phyloP scores from a whole-genome alignment of 73 alveolate genomes.

The Tetrahymena malaccensis region DNA sequence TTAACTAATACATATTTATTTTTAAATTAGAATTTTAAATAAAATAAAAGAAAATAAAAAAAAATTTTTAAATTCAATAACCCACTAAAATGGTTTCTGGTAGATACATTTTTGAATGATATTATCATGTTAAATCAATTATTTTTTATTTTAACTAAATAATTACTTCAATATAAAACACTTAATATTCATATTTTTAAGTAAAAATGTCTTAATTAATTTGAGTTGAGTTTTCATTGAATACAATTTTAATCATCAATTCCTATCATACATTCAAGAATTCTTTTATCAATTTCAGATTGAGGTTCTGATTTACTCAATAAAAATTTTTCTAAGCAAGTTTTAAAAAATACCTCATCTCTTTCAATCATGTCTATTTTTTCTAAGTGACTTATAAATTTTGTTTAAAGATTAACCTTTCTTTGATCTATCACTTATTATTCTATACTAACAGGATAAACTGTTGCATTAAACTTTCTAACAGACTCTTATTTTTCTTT shows the following conservation, averaged over 20 bases:
- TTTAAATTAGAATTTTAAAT: too few relatives aligned
- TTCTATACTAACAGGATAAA: neutral
- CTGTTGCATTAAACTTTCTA: neutral
- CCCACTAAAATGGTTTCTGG: too few relatives aligned
- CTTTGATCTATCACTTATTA: neutral
- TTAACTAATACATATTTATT: too few relatives aligned
- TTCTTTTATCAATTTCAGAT: neutral
- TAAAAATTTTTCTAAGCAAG: neutral
- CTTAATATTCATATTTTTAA: too few relatives aligned
- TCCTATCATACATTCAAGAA: neutral
- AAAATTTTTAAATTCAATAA: too few relatives aligned
- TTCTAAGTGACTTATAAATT: neutral
- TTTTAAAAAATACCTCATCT: neutral
- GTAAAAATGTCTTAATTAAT: too few relatives aligned
- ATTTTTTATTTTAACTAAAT: too few relatives aligned
- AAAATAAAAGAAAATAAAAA: too few relatives aligned
- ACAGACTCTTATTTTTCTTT: neutral
- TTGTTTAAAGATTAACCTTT: neutral
- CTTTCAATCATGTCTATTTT: neutral
- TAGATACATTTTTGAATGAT: too few relatives aligned
- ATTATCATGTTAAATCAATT: too few relatives aligned
- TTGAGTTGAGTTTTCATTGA: too few relatives aligned
- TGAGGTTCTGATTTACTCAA: neutral
- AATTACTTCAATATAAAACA: too few relatives aligned
- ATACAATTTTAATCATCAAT: neutral